Evolutionary conservation across 495 filamentous ascomycete genomes (phyloP).

Genomic region (Acidiella bohemica): DNA sequence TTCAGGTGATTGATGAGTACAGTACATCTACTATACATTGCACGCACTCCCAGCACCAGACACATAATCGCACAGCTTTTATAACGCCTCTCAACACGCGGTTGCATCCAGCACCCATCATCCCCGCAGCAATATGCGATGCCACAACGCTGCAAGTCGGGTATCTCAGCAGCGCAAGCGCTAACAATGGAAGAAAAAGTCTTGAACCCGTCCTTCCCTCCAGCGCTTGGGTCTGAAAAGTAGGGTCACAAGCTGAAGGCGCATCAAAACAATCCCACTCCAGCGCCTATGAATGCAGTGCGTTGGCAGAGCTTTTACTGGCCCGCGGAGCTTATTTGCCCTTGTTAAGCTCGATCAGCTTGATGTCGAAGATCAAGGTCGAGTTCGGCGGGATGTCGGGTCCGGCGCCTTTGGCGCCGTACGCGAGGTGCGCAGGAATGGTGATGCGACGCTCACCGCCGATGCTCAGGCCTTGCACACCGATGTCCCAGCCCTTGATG

Average conservation of each 20-base stretch:
- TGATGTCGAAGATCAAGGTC: conserved; percentile 84
- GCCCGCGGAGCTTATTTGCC: conserved; percentile 9
- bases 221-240: conserved; percentile 16
- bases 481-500: conserved; percentile 97
- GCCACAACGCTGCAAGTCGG: conserved; percentile 18
- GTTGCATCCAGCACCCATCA: too few relatives aligned
- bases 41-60: too few relatives aligned
- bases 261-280: too few relatives aligned
- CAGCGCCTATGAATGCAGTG: too few relatives aligned
- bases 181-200: conserved; percentile 1
- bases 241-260: conserved; percentile 9
- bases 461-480: conserved; percentile 77
- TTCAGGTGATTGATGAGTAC: too few relatives aligned
- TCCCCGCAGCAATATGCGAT: conserved; percentile 16
- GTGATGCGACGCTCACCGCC: conserved; percentile 86
- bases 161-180: conserved; percentile 15
- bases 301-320: too few relatives aligned
- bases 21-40: too few relatives aligned
- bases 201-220: conserved; percentile 19
- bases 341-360: conserved; percentile 56
- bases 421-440: conserved; percentile 72
- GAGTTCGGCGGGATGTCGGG: conserved; percentile 83
- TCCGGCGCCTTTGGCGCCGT: conserved; percentile 57
- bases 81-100: too few relatives aligned
- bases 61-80: too few relatives aligned